Evolutionary conservation across 1,139 yeast species (phyloP).

Genomic region (Yamadazyma siamensis): DNA sequence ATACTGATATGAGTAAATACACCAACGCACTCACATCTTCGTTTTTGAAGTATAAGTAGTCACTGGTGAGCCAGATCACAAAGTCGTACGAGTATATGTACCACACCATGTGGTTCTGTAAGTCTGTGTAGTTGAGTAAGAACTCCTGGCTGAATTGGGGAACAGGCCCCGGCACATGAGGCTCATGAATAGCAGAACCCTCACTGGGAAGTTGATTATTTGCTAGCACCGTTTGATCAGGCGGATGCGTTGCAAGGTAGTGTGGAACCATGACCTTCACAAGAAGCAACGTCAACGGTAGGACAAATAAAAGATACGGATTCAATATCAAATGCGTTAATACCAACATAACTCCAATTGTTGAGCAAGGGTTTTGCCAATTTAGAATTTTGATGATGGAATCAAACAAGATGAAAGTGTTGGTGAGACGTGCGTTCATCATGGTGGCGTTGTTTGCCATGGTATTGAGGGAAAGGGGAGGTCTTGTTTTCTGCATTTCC

Average conservation of each 20-base stretch:
- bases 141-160: conserved; percentile 81
- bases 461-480: conserved; percentile 63
- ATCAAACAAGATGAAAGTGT: conserved; percentile 61
- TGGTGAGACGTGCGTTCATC: conserved; percentile 61
- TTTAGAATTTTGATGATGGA: conserved; percentile 48
- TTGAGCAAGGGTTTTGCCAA: conserved; percentile 66
- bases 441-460: conserved; percentile 70
- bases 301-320: conserved; percentile 52
- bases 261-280: conserved; percentile 67
- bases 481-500: conserved; percentile 59
- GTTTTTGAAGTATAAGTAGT: conserved; percentile 63
- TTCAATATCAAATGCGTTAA: conserved; percentile 58
- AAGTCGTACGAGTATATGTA: conserved; percentile 66
- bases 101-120: conserved; percentile 77
- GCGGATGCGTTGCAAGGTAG: conserved; percentile 46
- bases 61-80: conserved; percentile 44
- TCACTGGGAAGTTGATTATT: conserved; percentile 53
- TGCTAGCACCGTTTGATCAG: conserved; percentile 26
- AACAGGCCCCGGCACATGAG: conserved; percentile 64
- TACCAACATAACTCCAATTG: conserved; percentile 55
- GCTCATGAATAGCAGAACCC: conserved; percentile 48
- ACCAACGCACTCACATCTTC: conserved; percentile 60
- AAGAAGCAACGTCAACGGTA: conserved; percentile 55
- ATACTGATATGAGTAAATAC: conserved; percentile 32
- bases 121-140: conserved; percentile 72